Evolutionary conservation across 164 flowering plant species (phyloP).

Genomic region (Kingdonia uniflora): DNA sequence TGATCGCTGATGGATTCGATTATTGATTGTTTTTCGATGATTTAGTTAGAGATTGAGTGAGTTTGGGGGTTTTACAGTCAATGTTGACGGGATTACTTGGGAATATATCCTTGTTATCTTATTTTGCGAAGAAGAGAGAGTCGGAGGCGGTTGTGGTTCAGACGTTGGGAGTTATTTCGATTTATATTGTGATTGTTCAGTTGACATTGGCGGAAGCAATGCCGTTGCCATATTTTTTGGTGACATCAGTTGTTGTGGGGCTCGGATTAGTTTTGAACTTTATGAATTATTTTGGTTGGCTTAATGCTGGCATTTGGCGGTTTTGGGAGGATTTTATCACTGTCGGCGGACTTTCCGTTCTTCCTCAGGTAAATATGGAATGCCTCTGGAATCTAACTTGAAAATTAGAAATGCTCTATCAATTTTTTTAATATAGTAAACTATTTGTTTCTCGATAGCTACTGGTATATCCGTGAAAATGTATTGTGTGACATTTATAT

Average conservation of each 20-base stretch:
- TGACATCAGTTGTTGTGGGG: conserved; percentile 55
- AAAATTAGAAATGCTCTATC: too few species aligned
- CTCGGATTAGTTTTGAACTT: conserved; percentile 64
- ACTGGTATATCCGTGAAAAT: too few species aligned
- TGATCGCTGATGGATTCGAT: background rate
- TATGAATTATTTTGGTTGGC: conserved; percentile 51
- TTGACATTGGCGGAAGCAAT: conserved; percentile 79
- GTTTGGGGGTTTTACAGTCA: conserved; percentile 30
- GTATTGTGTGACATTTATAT: too few species aligned
- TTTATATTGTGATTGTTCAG: conserved; percentile 54
- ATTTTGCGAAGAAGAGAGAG: conserved; percentile 85
- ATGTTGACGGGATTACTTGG: conserved; percentile 91
- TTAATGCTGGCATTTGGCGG: conserved; percentile 42
- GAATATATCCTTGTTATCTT: conserved; percentile 79
- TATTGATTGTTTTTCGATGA: background rate
- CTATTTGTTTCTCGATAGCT: too few species aligned
- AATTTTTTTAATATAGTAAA: too few species aligned
- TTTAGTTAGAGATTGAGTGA: background rate
- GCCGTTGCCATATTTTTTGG: conserved; percentile 55
- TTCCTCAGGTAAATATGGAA: conserved; percentile 62
- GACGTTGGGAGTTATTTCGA: conserved; percentile 72
- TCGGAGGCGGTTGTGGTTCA: conserved; percentile 75
- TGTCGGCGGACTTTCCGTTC: conserved; percentile 72
- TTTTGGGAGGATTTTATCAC: conserved; percentile 95
- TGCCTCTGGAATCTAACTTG: background rate